phyloP scores from a whole-genome alignment of 1,284 basidiomycete species.

The Cutaneotrichosporon sp. region DNA sequence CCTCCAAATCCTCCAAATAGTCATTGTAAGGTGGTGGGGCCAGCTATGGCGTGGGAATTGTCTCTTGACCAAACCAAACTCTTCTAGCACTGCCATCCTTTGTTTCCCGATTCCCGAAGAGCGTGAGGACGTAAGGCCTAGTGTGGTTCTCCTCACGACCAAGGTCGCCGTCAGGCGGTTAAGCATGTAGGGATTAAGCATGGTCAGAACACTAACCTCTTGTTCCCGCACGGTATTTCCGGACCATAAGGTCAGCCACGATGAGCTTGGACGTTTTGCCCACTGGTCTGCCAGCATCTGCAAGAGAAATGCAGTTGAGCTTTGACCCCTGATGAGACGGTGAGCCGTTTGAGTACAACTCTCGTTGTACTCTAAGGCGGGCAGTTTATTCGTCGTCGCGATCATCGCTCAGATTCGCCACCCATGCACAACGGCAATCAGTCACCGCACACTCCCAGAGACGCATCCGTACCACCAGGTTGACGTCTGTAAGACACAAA shows the following conservation, averaged over 20 bases:
- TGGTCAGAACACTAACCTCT: background rate
- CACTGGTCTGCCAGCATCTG: background rate
- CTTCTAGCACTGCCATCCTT: background rate
- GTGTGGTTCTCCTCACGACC: background rate
- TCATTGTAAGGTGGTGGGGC: background rate
- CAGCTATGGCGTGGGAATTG: background rate
- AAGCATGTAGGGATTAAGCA: background rate
- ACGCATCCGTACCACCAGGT: background rate
- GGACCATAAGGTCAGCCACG: background rate
- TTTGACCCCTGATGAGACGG: background rate
- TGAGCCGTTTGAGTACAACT: background rate
- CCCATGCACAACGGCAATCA: background rate
- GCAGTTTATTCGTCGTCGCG: background rate
- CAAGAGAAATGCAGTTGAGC: background rate
- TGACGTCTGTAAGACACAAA: background rate
- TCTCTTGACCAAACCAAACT: background rate
- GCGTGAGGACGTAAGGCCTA: background rate
- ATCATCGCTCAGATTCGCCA: constrained; percentile 1
- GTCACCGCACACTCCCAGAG: background rate
- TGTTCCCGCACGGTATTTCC: too few species aligned
- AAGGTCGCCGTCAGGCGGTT: background rate
- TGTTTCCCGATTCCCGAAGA: background rate
- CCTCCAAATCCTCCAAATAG: background rate
- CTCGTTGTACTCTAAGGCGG: too few species aligned
- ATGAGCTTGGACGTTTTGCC: background rate